Percentiles rank a stretch among this genome's conserved stretches.
Evolutionary conservation across 2,329 filamentous ascomycete genomes (phyloP).

Genomic region (Aspergillus oerlinghausenensis): DNA sequence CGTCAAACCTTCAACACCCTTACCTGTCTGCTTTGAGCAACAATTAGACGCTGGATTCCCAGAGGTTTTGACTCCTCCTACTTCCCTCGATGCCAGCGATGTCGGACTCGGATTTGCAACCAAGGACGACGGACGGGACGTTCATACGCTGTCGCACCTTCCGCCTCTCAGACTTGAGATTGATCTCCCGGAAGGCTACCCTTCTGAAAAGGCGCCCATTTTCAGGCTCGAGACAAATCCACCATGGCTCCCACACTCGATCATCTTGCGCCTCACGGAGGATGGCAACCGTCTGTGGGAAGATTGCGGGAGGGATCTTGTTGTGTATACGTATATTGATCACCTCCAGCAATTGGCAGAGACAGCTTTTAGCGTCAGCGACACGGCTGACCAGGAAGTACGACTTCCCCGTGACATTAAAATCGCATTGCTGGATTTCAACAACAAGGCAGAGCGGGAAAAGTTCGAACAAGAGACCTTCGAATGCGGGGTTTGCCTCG

Average conservation of each 20-base stretch:
- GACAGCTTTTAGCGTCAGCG: constrained; percentile 48
- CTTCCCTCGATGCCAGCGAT: constrained; percentile 33
- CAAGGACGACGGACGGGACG: constrained; percentile 29
- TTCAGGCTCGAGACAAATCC: constrained; percentile 47
- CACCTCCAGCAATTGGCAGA: constrained; percentile 57
- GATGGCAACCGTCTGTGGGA: constrained; percentile 54
- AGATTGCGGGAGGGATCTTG: constrained; percentile 53
- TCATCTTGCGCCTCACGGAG: constrained; percentile 42
- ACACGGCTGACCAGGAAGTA: constrained; percentile 39
- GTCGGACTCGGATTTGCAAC: constrained; percentile 13
- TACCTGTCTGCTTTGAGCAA: constrained; percentile 43
- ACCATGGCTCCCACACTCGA: constrained; percentile 49
- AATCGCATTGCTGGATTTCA: constrained; percentile 70
- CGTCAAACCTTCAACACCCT: constrained; percentile 50
- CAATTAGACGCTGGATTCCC: constrained; percentile 30
- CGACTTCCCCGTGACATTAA: constrained; percentile 51
- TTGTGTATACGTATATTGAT: constrained; percentile 58
- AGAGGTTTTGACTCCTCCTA: constrained; percentile 38
- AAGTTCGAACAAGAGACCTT: constrained; percentile 82
- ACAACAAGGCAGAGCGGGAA: constrained; percentile 66
- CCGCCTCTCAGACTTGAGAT: constrained; percentile 53
- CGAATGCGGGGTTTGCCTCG: constrained; percentile 81
- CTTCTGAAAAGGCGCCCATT: constrained; percentile 47
- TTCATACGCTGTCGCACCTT: constrained; percentile 50
- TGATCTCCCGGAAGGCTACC: constrained; percentile 53